Base-by-base conservation (phyloP, 495 filamentous ascomycete genomes). In the Penicillium egyptiacum region DNA sequence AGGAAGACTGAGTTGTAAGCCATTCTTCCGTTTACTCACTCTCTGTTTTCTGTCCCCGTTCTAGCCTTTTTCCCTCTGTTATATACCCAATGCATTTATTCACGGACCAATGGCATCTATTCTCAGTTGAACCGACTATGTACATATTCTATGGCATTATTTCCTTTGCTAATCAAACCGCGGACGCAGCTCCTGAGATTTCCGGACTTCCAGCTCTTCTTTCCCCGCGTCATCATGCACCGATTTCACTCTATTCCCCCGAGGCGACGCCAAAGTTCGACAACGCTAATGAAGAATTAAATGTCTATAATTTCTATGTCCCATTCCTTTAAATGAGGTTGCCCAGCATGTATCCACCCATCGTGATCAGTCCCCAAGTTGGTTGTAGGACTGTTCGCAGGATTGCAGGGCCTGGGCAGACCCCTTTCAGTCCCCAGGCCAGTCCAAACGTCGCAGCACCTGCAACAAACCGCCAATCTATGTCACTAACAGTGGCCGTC, bases 391-490 rank as follows among this genome's bases (percentile, higher is more conserved):
- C 63, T 5, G 75, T 53, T 20, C 79, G 74, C 61, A 85, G 56
- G 10, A 82, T 64, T 2, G 75, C 82, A 8, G 83, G 79, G 0
- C 83, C 83, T 0, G 83, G 83, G 57, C 83, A 86, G 2, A 81
- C 74, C 1, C 83, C 83, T 28, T 64, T 66, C 49, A 83, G 57
- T 5, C 83, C 83, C 82, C 82, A 86, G 0, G 74, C 79, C 16
- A 84, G 45, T 0, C 83, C 83, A 62, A 85, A 86, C 1, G 73
- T 65, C 23, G 66, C 70, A 11, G 78, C 73, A 19, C 83, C 83
- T 2, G 67, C 60, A 5, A 84, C 60, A 53, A 86, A 80, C n/a
- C 70, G 75, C 72, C 74, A 77, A 52, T 85, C 77, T 14, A 81
- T 76, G 53, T 82, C 81, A n/a, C 64, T 69, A 16, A 78, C 65